A percentile compares a stretch with the other conserved stretches of the same genome.
Conservation (phyloP, 2,329 filamentous ascomycete genomes). For the Ascochyta pisi region DNA sequence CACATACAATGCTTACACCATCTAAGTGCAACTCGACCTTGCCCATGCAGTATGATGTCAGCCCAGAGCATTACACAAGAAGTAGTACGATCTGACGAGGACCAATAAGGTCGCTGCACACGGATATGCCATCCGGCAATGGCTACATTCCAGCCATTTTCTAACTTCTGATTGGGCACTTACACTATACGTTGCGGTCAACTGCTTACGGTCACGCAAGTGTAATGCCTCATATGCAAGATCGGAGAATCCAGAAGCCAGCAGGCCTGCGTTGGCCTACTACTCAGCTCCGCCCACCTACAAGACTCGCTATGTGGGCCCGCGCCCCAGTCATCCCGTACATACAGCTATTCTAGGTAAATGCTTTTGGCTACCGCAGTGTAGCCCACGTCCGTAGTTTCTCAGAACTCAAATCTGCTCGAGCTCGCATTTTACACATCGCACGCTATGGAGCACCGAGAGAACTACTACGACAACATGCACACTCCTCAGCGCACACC, state of each 20-base stretch:
- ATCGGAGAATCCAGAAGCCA: conserved; percentile 17
- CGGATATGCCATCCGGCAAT: conserved; percentile 1
- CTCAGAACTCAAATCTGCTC: neutral
- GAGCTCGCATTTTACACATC: neutral
- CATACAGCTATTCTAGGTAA: neutral
- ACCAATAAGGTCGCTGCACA: neutral
- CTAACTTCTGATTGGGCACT: conserved; percentile 19
- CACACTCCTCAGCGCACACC: conserved; percentile 5
- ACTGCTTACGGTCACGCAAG: conserved; percentile 25
- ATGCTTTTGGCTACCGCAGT: conserved; percentile 1
- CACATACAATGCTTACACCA: conserved; percentile 2
- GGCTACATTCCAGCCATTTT: neutral
- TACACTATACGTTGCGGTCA: conserved; percentile 13
- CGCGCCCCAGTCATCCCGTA: conserved; percentile 1
- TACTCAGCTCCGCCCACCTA: conserved; percentile 20
- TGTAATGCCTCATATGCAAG: conserved; percentile 15
- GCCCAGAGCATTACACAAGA: conserved; percentile 2
- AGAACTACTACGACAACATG: conserved; percentile 7
- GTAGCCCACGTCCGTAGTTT: neutral
- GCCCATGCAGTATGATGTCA: neutral
- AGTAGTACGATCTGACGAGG: neutral
- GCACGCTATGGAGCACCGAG: conserved; percentile 5
- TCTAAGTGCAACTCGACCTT: neutral
- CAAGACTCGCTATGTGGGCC: conserved; percentile 7
- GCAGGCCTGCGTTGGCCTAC: conserved; percentile 14